phyloP scores from a whole-genome alignment of 805 yeast genomes.

The Grigorovia humatica region DNA sequence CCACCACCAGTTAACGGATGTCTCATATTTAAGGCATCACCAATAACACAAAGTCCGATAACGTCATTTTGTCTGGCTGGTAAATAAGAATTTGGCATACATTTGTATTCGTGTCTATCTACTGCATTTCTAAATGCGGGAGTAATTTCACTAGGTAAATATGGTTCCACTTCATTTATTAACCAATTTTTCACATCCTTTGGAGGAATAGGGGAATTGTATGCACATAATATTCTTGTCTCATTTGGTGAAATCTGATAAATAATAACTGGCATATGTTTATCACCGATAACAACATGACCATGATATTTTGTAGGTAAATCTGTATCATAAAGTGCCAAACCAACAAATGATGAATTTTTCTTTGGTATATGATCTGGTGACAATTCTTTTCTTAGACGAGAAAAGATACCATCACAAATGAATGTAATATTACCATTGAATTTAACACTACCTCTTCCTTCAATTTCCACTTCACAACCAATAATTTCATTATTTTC shows the following conservation, averaged over 20 bases:
- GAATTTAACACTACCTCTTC: conserved; percentile 35
- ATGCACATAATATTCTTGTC: conserved; percentile 84
- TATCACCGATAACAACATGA: conserved; percentile 72
- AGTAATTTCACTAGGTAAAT: conserved; percentile 51
- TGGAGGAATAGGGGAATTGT: conserved; percentile 65
- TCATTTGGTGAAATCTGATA: conserved; percentile 79
- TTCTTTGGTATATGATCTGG: conserved; percentile 53
- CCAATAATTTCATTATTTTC: conserved; percentile 54
- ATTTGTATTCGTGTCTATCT: conserved; percentile 45
- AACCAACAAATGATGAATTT: conserved; percentile 80
- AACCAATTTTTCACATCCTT: conserved; percentile 56
- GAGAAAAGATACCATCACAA: conserved; percentile 92
- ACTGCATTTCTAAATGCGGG: conserved; percentile 66
- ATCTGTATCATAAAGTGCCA: conserved; percentile 63
- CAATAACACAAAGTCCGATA: conserved; percentile 72
- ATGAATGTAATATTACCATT: conserved; percentile 58
- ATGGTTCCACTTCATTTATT: conserved; percentile 47
- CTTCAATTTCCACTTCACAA: conserved; percentile 47
- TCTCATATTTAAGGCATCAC: conserved; percentile 94
- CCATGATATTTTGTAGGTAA: conserved; percentile 72
- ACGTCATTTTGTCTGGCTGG: conserved; percentile 63
- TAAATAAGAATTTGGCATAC: conserved; percentile 91
- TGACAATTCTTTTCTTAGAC: conserved; percentile 67
- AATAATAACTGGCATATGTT: conserved; percentile 77
- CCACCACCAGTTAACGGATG: conserved; percentile 99